These are phyloP conservation scores for Cyclotella atomus DNA, from an alignment of 108 stramenopile species.

Conservation along the genomic window DNA sequence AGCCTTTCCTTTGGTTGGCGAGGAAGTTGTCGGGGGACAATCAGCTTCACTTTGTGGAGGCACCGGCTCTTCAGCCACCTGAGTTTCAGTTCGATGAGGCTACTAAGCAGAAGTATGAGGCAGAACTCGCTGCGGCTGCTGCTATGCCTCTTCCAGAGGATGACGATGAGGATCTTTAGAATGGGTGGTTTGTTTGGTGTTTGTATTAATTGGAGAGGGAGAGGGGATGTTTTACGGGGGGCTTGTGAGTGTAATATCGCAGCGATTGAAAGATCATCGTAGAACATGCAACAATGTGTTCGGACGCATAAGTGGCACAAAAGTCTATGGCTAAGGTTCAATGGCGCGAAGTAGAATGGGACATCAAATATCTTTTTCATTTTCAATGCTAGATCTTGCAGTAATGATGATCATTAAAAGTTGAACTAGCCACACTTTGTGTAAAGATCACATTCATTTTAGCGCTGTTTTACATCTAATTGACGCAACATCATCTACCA, in stretches of 20 bases:
- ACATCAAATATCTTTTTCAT: background rate
- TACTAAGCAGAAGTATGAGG: conserved; percentile 88
- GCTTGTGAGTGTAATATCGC: background rate
- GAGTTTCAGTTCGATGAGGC: conserved; percentile 94
- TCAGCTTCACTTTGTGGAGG: conserved; percentile 96
- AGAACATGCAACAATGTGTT: background rate
- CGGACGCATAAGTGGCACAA: no score
- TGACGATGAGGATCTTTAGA: conserved; percentile 96
- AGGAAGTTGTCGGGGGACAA: conserved; percentile 98
- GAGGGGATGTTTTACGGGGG: background rate
- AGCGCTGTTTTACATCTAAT: no score
- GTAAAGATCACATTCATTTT: no score
- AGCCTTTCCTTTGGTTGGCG: conserved; percentile 99
- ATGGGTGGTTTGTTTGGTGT: conserved; percentile 2
- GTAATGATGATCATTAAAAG: no score
- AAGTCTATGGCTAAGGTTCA: no score
- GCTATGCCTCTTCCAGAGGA: conserved; percentile 96
- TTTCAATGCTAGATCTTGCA: background rate
- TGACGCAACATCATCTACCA: no score
- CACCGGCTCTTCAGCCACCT: conserved; percentile 96
- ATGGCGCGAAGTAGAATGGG: background rate
- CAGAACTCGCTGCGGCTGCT: conserved; percentile 87
- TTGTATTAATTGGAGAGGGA: background rate
- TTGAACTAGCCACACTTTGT: no score
- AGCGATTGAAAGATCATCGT: background rate